These are phyloP conservation scores for Citrus australasica DNA, from an alignment of 345 rosid genomes.

Conservation along the genomic window DNA sequence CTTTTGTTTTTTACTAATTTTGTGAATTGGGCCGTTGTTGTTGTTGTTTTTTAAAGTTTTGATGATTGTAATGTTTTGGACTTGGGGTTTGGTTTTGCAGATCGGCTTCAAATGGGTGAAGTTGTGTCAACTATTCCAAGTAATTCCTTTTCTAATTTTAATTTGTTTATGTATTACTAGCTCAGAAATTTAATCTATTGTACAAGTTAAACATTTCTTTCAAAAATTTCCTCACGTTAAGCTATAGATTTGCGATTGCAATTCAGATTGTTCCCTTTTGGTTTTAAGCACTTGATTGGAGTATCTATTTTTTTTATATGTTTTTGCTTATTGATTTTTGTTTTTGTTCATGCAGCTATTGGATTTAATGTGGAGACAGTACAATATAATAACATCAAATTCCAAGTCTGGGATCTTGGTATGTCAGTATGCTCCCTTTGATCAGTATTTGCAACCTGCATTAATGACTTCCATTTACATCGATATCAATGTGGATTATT, in stretches of 20 bases:
- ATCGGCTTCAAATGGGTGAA: slow-evolving; percentile 99
- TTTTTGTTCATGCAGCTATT: slow-evolving; percentile 58
- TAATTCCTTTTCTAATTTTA: slow-evolving; percentile 29
- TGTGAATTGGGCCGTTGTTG: slow-evolving; percentile 13
- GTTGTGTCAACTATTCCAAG: slow-evolving; percentile 97
- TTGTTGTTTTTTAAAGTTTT: neutral
- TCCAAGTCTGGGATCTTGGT: slow-evolving; percentile 93
- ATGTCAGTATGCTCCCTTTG: slow-evolving; percentile 18
- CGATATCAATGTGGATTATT: neutral
- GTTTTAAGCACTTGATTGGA: neutral
- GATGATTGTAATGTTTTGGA: slow-evolving; percentile 3
- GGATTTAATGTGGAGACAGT: slow-evolving; percentile 98
- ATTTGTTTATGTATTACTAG: neutral
- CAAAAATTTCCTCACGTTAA: neutral
- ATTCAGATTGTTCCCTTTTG: neutral
- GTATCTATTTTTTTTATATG: neutral
- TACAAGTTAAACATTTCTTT: neutral
- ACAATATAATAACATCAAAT: slow-evolving; percentile 89
- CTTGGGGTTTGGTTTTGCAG: slow-evolving; percentile 31
- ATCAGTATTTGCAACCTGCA: neutral
- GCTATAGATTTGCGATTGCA: neutral
- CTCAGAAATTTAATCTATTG: neutral
- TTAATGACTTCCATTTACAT: neutral
- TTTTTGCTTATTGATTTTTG: slow-evolving; percentile 6
- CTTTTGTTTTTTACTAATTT: neutral